These are phyloP conservation scores for Angomonas ambiguus DNA, from an alignment of 208 protist genomes.

Conservation along the genomic window DNA sequence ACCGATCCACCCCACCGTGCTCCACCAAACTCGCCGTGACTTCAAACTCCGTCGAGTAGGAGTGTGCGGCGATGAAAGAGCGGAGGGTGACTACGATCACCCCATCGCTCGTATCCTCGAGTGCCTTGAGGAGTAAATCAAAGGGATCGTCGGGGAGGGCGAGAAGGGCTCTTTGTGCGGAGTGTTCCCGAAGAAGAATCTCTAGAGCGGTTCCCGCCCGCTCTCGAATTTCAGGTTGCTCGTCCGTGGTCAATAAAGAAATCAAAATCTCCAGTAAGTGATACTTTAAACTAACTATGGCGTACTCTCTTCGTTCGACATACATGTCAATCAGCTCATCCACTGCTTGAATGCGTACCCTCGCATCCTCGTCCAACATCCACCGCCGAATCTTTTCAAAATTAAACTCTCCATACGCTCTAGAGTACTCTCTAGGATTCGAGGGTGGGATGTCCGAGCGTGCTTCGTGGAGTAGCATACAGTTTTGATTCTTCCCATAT, in stretches of 20 bases:
- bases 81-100: conserved; percentile 63
- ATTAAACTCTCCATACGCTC: conserved; percentile 52
- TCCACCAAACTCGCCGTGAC: conserved; percentile 43
- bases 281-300: conserved; percentile 41
- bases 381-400: conserved; percentile 72
- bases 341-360: conserved; percentile 53
- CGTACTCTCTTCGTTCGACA: conserved; percentile 62
- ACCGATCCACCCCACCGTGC: conserved; percentile 29
- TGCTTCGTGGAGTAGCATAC: conserved; percentile 71
- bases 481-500: conserved; percentile 52
- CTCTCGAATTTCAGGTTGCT: conserved; percentile 53
- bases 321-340: conserved; percentile 69
- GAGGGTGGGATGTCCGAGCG: conserved; percentile 49
- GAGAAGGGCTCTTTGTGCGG: conserved; percentile 42
- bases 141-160: conserved; percentile 25
- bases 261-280: conserved; percentile 56
- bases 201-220: conserved; percentile 55
- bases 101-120: conserved; percentile 39
- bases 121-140: conserved; percentile 26
- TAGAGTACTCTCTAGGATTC: conserved; percentile 58
- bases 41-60: conserved; percentile 52
- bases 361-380: conserved; percentile 49
- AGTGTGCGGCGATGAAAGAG: conserved; percentile 53
- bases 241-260: conserved; percentile 48
- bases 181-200: conserved; percentile 48